phyloP scores from a whole-genome alignment of 139 green algal genomes.

The Gonium pectorale region DNA sequence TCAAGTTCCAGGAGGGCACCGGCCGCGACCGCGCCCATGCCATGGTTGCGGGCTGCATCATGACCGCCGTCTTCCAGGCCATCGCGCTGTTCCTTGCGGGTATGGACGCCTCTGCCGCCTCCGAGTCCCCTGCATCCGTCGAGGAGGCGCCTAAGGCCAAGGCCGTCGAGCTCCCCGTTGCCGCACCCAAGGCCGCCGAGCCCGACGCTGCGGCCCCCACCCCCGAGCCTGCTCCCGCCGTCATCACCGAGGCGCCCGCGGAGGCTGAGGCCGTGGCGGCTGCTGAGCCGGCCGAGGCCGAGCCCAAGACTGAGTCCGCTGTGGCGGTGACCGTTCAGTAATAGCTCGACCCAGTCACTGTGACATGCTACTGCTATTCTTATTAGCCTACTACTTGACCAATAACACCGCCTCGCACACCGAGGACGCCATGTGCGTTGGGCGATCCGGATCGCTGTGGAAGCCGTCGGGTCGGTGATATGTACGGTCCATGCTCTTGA shows the following conservation, averaged over 20 bases:
- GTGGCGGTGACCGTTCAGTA: slow-evolving; percentile 12
- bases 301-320: slow-evolving; percentile 10
- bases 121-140: neutral
- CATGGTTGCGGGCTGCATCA: slow-evolving; percentile 32
- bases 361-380: too few species aligned
- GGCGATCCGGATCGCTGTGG: too few species aligned
- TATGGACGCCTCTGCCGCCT: too few species aligned
- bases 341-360: too few species aligned
- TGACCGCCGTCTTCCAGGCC: slow-evolving; percentile 9
- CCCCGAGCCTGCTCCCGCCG: too few species aligned
- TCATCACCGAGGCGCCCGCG: neutral
- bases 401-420: too few species aligned
- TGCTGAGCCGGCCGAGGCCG: neutral
- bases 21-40: slow-evolving; percentile 7
- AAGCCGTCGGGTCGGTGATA: too few species aligned
- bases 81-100: slow-evolving; percentile 12
- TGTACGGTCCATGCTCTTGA: too few species aligned
- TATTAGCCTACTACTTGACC: too few species aligned
- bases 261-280: neutral
- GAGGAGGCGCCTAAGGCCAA: neutral
- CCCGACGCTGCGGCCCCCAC: too few species aligned
- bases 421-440: too few species aligned
- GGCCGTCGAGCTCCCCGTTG: neutral
- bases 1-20: neutral
- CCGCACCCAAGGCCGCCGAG: neutral